These are phyloP conservation scores for Ganoderma leucocontextum DNA, from an alignment of 1,284 basidiomycete species.

Conservation along the genomic window DNA sequence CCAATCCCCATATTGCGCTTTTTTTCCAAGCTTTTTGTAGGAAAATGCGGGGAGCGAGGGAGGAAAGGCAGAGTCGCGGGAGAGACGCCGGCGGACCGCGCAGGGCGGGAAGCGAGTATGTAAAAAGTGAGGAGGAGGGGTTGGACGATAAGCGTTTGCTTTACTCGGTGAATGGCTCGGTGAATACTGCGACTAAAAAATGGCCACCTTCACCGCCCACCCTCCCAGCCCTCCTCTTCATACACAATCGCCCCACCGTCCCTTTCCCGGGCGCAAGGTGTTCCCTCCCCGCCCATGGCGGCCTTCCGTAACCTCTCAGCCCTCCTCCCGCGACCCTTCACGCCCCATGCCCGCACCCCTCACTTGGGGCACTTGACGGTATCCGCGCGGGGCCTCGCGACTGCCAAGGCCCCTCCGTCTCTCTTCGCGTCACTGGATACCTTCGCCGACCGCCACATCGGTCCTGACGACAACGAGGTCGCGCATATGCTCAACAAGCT, in stretches of 20 bases:
- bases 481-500: conserved; percentile 81
- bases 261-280: conserved; percentile 25
- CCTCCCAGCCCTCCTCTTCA: conserved; percentile 32
- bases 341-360: conserved; percentile 22
- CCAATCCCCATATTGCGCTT: neutral
- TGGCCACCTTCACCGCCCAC: conserved; percentile 38
- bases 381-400: conserved; percentile 56
- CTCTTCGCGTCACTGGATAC: conserved; percentile 87
- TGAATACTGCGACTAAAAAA: conserved; percentile 47
- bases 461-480: conserved; percentile 82
- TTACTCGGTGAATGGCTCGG: conserved; percentile 78
- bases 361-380: conserved; percentile 8
- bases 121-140: conserved; percentile 33
- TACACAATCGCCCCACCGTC: conserved; percentile 31
- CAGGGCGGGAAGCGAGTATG: conserved; percentile 23
- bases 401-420: conserved; percentile 63
- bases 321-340: conserved; percentile 38
- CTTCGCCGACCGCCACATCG: conserved; percentile 89
- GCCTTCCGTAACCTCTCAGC: conserved; percentile 54
- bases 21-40: neutral
- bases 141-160: conserved; percentile 42
- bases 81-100: conserved; percentile 33
- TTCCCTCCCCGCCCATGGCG: conserved; percentile 48
- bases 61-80: conserved; percentile 5
- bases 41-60: neutral